Conservation (phyloP, 2,329 filamentous ascomycete species). For the Setomelanomma holmii region DNA sequence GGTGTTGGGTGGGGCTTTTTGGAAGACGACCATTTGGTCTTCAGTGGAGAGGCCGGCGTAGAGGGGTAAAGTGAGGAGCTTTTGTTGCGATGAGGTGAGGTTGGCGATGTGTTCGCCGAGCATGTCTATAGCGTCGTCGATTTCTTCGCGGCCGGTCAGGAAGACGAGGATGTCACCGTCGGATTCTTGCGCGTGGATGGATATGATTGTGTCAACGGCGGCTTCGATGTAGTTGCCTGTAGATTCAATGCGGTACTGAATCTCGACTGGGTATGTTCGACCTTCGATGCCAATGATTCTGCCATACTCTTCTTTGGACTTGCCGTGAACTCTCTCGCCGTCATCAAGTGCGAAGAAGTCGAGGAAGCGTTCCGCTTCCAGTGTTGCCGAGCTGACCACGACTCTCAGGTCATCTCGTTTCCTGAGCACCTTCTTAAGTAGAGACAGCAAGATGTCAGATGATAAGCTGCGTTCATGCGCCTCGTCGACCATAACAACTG, state of each 20-base stretch:
- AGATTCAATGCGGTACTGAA: constrained; percentile 78
- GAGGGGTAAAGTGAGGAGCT: constrained; percentile 76
- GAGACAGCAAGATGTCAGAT: constrained; percentile 86
- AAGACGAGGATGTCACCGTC: constrained; percentile 92
- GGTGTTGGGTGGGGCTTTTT: constrained; percentile 78
- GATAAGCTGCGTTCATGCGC: constrained; percentile 93
- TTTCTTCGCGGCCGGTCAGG: constrained; percentile 90
- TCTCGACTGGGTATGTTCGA: constrained; percentile 86
- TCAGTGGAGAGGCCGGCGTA: constrained; percentile 90
- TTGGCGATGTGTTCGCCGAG: constrained; percentile 75
- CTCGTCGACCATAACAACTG: constrained; percentile 97
- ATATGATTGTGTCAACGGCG: constrained; percentile 81
- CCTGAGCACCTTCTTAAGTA: constrained; percentile 88
- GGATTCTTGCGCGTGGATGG: constrained; percentile 82
- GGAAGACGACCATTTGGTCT: constrained; percentile 94
- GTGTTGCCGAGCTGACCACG: constrained; percentile 89
- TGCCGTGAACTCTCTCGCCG: constrained; percentile 45
- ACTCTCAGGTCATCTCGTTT: constrained; percentile 82
- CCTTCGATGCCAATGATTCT: constrained; percentile 86
- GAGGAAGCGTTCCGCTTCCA: constrained; percentile 87
- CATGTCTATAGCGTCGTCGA: constrained; percentile 80
- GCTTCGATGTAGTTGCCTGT: constrained; percentile 87
- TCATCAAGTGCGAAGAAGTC: constrained; percentile 72
- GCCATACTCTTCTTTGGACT: constrained; percentile 55
- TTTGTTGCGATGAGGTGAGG: constrained; percentile 65